Conservation (phyloP, 768 basidiomycete genomes). For the Leucosporidium yakuticum region DNA sequence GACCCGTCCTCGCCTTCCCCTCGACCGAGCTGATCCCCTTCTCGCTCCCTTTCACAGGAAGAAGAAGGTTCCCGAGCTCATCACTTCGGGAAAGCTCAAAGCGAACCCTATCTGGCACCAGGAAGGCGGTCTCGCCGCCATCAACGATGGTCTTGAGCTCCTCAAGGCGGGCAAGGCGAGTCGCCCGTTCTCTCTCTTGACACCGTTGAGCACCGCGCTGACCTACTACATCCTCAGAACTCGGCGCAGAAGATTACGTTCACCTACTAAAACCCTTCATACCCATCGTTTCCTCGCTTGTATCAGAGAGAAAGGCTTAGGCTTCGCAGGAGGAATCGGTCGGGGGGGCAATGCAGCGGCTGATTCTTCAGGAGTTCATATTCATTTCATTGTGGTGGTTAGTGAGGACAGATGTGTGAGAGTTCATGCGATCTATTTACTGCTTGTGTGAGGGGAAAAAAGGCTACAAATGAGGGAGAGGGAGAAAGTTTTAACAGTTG, state of each 20-base stretch:
- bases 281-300: too few species aligned
- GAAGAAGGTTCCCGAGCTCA: constrained; percentile 8
- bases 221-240: background rate
- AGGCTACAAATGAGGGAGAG: too few species aligned
- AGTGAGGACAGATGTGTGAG: too few species aligned
- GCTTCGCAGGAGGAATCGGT: too few species aligned
- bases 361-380: too few species aligned
- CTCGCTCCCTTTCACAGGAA: background rate
- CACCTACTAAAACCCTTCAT: background rate
- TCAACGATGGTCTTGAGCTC: constrained; percentile 22
- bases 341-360: too few species aligned
- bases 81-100: constrained; percentile 14
- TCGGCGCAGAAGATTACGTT: constrained; percentile 10
- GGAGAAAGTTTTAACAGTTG: too few species aligned
- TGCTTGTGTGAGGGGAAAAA: too few species aligned
- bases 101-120: constrained; percentile 18
- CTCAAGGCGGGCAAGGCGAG: constrained; percentile 22
- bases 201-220: background rate
- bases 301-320: too few species aligned
- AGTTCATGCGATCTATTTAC: too few species aligned
- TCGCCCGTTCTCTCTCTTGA: too few species aligned
- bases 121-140: constrained; percentile 10
- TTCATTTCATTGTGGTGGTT: too few species aligned
- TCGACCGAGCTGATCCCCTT: background rate
- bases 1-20: background rate